A percentile compares a stretch with the other conserved stretches of the same genome.
These are phyloP conservation scores for Xylaria sp. DNA, from an alignment of 2,329 filamentous ascomycete species.

Conservation along the genomic window DNA sequence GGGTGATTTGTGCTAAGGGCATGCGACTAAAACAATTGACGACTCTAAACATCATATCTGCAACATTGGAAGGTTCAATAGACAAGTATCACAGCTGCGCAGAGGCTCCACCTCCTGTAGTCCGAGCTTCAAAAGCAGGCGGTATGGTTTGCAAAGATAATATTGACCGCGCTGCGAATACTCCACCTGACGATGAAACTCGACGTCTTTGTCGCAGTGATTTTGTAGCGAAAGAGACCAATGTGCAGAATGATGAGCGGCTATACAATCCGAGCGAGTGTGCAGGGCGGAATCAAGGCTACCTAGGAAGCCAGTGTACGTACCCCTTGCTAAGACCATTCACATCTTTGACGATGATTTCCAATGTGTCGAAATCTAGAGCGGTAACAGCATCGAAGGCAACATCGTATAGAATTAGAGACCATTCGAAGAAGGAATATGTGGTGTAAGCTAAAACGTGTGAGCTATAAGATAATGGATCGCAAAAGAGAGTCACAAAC, in stretches of 20 bases:
- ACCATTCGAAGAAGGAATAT: slow-evolving; percentile 98
- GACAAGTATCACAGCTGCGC: neutral
- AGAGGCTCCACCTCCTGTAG: neutral
- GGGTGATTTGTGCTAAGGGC: slow-evolving; percentile 10
- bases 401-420: slow-evolving; percentile 92
- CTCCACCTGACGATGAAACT: neutral
- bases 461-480: slow-evolving; percentile 28
- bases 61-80: slow-evolving; percentile 11
- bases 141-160: neutral
- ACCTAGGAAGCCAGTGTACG: slow-evolving; percentile 94
- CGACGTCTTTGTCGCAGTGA: neutral
- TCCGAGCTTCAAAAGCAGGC: neutral
- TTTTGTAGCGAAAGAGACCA: slow-evolving; percentile 15
- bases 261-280: slow-evolving; percentile 46
- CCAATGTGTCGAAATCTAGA: slow-evolving; percentile 89
- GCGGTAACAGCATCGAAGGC: slow-evolving; percentile 95
- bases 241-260: slow-evolving; percentile 6
- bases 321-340: slow-evolving; percentile 97
- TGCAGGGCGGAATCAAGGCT: slow-evolving; percentile 57
- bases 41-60: slow-evolving; percentile 1
- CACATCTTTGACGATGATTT: slow-evolving; percentile 87
- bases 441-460: slow-evolving; percentile 84
- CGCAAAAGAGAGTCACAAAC: slow-evolving; percentile 62
- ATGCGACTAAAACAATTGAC: neutral
- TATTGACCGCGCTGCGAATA: slow-evolving; percentile 1